Conservation (phyloP, 371 early-diverging fungal genomes). For the Blastocladiella emersonii region DNA sequence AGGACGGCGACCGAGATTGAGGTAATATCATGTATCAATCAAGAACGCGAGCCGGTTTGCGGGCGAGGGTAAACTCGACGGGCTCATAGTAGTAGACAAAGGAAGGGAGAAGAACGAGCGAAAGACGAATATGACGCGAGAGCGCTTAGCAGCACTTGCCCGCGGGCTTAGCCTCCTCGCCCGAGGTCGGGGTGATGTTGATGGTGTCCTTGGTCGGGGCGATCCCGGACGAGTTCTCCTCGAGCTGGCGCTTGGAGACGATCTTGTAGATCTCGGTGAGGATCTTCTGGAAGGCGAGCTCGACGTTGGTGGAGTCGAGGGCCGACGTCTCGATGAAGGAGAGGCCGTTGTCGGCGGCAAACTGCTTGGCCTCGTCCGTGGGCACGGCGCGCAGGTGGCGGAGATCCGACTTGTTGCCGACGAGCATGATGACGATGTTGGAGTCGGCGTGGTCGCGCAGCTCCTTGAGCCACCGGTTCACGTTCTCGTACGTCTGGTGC, state of each 20-base stretch:
- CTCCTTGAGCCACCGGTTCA: slow-evolving; percentile 95
- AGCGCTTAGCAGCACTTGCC: slow-evolving; percentile 35
- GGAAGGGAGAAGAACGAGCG: too few relatives aligned
- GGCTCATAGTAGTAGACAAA: too few relatives aligned
- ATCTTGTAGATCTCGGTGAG: slow-evolving; percentile 84
- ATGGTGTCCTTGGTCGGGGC: slow-evolving; percentile 43
- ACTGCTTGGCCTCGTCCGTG: slow-evolving; percentile 91
- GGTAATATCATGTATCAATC: too few relatives aligned
- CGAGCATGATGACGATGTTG: slow-evolving; percentile 96
- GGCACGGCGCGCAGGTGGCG: slow-evolving; percentile 89
- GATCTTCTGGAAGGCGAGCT: slow-evolving; percentile 82
- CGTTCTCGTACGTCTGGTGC: slow-evolving; percentile 88
- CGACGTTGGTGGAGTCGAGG: slow-evolving; percentile 86
- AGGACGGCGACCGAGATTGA: too few relatives aligned
- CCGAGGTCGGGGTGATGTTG: slow-evolving; percentile 48
- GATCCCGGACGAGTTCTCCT: slow-evolving; percentile 9
- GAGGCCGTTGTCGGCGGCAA: slow-evolving; percentile 80
- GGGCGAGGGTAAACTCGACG: too few relatives aligned
- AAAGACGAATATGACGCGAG: too few relatives aligned
- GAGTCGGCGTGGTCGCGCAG: slow-evolving; percentile 94
- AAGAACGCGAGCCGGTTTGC: too few relatives aligned
- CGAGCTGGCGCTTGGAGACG: slow-evolving; percentile 83
- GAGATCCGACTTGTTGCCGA: slow-evolving; percentile 99
- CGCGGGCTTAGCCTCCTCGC: slow-evolving; percentile 43
- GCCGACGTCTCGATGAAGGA: slow-evolving; percentile 94